Conservation (phyloP, 371 early-diverging fungal genomes). For the Mortierella sp. region DNA sequence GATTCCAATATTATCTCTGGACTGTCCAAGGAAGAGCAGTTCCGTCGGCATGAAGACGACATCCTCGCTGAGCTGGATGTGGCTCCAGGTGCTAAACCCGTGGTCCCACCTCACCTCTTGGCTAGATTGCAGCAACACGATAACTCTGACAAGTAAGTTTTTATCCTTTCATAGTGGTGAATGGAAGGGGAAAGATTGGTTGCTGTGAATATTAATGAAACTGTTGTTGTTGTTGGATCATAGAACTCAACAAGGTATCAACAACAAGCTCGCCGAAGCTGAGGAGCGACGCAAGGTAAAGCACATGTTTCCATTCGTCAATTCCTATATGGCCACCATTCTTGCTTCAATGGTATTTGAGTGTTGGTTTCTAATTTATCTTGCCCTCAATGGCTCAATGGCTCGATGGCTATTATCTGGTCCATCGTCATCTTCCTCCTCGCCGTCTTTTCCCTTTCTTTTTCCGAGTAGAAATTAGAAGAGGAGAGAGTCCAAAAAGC, state of each 20-base stretch:
- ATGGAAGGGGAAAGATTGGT: neutral
- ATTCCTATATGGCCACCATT: neutral
- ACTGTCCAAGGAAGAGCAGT: constrained; percentile 32
- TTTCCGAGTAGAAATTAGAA: constrained; percentile 32
- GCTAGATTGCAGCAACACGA: constrained; percentile 37
- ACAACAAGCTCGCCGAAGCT: constrained; percentile 49
- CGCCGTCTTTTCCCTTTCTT: neutral
- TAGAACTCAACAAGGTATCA: constrained; percentile 47
- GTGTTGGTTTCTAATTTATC: constrained; percentile 1
- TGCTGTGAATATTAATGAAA: neutral
- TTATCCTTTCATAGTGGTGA: neutral
- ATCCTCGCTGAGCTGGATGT: constrained; percentile 40
- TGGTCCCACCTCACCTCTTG: constrained; percentile 46
- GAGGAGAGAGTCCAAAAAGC: constrained; percentile 55
- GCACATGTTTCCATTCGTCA: neutral
- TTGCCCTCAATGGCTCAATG: neutral
- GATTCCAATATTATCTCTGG: neutral
- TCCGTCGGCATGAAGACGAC: constrained; percentile 16
- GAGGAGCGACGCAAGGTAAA: constrained; percentile 55
- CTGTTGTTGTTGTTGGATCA: neutral
- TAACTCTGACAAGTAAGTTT: constrained; percentile 34
- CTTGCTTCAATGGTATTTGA: neutral
- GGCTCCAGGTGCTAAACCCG: constrained; percentile 31
- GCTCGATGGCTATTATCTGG: neutral
- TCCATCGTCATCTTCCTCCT: neutral